Base-by-base conservation (phyloP, 148 eudicot species). In the Cornus suecica region DNA sequence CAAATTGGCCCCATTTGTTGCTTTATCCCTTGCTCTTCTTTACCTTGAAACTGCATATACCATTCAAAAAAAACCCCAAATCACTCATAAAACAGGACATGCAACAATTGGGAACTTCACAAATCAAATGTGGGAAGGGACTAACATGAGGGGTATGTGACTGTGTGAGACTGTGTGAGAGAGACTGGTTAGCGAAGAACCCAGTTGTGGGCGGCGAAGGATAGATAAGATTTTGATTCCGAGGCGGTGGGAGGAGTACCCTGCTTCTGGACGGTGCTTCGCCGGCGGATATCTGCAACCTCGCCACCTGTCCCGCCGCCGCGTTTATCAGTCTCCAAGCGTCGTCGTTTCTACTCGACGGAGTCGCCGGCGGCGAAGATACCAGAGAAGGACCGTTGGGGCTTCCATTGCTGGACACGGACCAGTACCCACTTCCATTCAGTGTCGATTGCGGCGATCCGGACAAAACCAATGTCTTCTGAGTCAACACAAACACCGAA, bases 381-480 rank as follows among this genome's bases (percentile, higher is more conserved):
- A 58, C 62, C 62, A 20, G 62, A 58, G 62, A 80, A 23, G 90
- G 86, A 6, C 82, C 86, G 66, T 75, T 83, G 4, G 87, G 86
- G 66, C 88, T 82, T 3, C 85, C 84, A 61, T 80, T 81, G 71
- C 81, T 58, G n/a, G 62, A 54, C 5, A 54, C 73, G 5, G 81
- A 60, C 85, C 83, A 86, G 58, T 69, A 66, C 15, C 83, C 83
- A 32, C 77, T 52, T 8, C 87, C 87, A 56, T 77, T n/a, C 3
- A 91, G 75, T 2, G 93, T 91, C 29, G 96, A 91, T 70, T 91
- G 96, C 0, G 96, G 96, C 13, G 96, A 89, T 8, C 87, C 79
- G 10, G 88, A 86, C 24, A 80, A 51, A 68, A 71, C n/a, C 85
- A 85, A 74, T 2, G 76, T 16, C 65, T 83, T 85, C 91, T 87